These are phyloP conservation scores for Entomortierella beljakovae DNA, from an alignment of 192 early-diverging fungal genomes.

Conservation along the genomic window DNA sequence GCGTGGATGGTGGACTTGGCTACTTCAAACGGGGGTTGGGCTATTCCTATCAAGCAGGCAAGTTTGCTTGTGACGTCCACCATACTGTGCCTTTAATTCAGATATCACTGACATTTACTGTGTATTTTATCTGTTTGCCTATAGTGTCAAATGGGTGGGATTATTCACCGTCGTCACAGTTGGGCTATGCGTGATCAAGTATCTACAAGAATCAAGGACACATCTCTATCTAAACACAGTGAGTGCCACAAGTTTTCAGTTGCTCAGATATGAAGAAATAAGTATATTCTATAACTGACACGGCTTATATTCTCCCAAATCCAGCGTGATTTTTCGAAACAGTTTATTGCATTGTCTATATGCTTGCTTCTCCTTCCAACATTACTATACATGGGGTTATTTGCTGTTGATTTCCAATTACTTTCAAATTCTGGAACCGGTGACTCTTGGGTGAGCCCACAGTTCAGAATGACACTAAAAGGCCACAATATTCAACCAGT, in stretches of 20 bases:
- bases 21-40: conserved; percentile 84
- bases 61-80: too few relatives aligned
- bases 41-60: conserved; percentile 71
- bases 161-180: conserved; percentile 88
- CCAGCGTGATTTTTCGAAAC: conserved; percentile 60
- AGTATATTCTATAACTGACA: not conserved
- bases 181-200: conserved; percentile 84
- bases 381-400: conserved; percentile 81
- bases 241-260: not conserved
- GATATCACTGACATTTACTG: too few relatives aligned
- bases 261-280: not conserved
- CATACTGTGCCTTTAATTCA: too few relatives aligned
- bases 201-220: conserved; percentile 88
- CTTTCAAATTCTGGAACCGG: conserved; percentile 85
- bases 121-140: not conserved
- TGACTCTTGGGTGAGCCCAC: conserved; percentile 89
- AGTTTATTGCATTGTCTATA: conserved; percentile 85
- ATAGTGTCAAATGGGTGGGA: conserved; percentile 95
- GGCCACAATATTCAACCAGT: conserved; percentile 70
- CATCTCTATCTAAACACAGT: conserved; percentile 68
- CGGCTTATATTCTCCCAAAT: not conserved
- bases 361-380: conserved; percentile 87
- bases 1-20: conserved; percentile 89
- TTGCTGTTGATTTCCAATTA: conserved; percentile 88
- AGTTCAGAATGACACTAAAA: conserved; percentile 84